These are phyloP conservation scores for Fusarium lateritium DNA, from an alignment of 2,329 filamentous ascomycete species.

Conservation along the genomic window DNA sequence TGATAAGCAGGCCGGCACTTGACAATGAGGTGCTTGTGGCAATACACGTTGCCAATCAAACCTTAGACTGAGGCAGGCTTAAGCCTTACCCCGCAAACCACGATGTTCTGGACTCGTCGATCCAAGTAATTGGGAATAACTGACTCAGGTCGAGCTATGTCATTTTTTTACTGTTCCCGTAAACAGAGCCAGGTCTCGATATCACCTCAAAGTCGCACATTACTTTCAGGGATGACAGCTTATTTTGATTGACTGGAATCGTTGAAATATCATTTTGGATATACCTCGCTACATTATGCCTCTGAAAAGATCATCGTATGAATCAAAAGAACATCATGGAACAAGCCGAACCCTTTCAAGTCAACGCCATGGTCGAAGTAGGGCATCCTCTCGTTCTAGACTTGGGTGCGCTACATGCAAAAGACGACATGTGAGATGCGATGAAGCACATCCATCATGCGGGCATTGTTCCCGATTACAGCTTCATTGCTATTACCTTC, in stretches of 20 bases:
- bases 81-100: background rate
- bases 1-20: background rate
- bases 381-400: constrained; percentile 6
- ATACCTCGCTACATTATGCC: background rate
- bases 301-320: background rate
- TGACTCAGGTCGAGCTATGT: background rate
- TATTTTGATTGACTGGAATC: background rate
- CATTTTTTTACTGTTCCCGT: no score
- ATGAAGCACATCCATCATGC: constrained; percentile 9
- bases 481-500: constrained; percentile 1
- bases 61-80: background rate
- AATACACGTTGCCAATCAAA: background rate
- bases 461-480: background rate
- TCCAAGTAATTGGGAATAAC: background rate
- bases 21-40: background rate
- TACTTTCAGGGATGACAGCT: background rate
- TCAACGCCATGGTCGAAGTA: background rate
- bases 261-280: background rate
- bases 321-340: background rate
- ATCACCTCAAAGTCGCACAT: no score
- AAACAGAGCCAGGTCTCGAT: no score
- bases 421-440: constrained; percentile 6
- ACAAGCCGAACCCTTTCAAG: background rate
- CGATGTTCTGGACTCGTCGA: background rate
- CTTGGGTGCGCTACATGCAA: constrained; percentile 5